phyloP scores from a whole-genome alignment of 2,329 filamentous ascomycete species.

The Bipolaris zeicola region DNA sequence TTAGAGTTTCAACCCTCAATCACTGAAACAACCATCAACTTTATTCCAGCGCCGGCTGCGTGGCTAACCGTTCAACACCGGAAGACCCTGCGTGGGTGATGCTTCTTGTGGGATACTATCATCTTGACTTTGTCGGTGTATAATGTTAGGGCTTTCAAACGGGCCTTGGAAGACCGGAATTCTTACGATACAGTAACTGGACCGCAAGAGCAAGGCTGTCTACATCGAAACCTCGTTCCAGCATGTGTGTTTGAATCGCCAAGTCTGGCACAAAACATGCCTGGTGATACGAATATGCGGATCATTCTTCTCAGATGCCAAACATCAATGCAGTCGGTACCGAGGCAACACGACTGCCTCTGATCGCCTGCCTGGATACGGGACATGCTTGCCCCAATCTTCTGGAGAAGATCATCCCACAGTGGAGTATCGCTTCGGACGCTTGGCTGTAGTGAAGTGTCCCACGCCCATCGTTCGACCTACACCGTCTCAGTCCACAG shows the following conservation, averaged over 20 bases:
- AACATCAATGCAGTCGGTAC: slow-evolving; percentile 39
- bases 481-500: slow-evolving; percentile 31
- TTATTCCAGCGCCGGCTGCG: slow-evolving; percentile 5
- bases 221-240: slow-evolving; percentile 6
- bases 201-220: background rate
- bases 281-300: slow-evolving; percentile 34
- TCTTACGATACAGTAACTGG: background rate
- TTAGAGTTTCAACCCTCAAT: slow-evolving; percentile 30
- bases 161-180: background rate
- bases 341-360: slow-evolving; percentile 22
- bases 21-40: slow-evolving; percentile 23
- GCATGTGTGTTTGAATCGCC: slow-evolving; percentile 33
- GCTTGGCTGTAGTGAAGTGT: slow-evolving; percentile 12
- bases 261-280: slow-evolving; percentile 28
- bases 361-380: slow-evolving; percentile 4
- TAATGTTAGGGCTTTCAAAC: background rate
- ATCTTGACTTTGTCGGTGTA: background rate
- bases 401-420: slow-evolving; percentile 33
- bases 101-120: background rate
- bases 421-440: slow-evolving; percentile 16
- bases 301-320: slow-evolving; percentile 31
- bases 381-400: slow-evolving; percentile 6
- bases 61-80: slow-evolving; percentile 3
- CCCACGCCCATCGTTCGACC: slow-evolving; percentile 33
- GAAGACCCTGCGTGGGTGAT: background rate